Base-by-base conservation (phyloP, 352 stramenopile species). In the Globisporangium paroecandrum region DNA sequence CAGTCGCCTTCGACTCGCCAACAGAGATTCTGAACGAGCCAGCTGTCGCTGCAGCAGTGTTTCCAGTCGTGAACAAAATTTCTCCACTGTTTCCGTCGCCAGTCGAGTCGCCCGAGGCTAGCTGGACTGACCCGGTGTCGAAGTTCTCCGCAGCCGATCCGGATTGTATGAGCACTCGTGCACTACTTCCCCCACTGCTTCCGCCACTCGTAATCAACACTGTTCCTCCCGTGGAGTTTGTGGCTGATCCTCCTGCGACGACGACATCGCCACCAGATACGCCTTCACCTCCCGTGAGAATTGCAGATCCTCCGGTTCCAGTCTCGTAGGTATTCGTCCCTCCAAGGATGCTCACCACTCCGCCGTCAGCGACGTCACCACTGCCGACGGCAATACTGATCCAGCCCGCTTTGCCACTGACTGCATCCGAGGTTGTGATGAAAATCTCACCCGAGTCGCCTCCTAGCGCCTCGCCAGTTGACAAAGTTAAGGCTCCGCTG, bases 21-120 rank as follows among this genome's bases (percentile, higher is more conserved):
- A 83, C 46, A 1, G 71, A 77, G 25, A 79, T 79, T 53, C 62
- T 64, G 62, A 82, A 87, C 46, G 60, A 77, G 7, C 81, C 78
- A 3, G 78, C 74, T 0, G 27, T 77, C 0, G 64, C 76, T 51
- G 41, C 70, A 24, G 20, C 4, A 9, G 81, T 70, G 20, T 22
- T 43, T 15, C 78, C 81, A 18, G 78, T 86, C 3, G 62, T 70
- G 20, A 87, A 69, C 0, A 63, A 63, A 7, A 87, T 65, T 8
- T 75, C 76, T 1, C 81, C 81, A 27, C 72, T 83, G 29, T 70
- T 76, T 12, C 82, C 82, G 13, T 62, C 76, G 3, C 72, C 75
- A 0, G 57, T 60, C 27, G 59, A 65, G 8, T 69, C 69, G 18
- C 71, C 62, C 10, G 71, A 77, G 25, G n/a, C 46, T 32, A 85